A percentile compares a stretch with the other conserved stretches of the same genome.
Evolutionary conservation across 2,329 filamentous ascomycete genomes (phyloP).

Genomic region (Chalara sp.): DNA sequence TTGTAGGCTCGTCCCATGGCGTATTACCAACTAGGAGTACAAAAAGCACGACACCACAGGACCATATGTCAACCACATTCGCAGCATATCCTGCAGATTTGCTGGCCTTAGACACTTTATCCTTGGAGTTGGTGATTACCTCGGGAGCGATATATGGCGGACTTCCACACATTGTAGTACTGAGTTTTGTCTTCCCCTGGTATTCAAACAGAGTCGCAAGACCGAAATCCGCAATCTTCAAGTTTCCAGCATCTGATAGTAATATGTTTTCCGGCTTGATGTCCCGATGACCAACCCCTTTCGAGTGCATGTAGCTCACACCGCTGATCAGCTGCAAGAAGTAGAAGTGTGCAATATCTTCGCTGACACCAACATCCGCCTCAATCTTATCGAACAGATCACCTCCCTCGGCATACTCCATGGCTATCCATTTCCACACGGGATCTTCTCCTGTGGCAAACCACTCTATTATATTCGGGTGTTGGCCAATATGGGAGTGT

Average conservation of each 20-base stretch:
- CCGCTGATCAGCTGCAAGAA: constrained; percentile 88
- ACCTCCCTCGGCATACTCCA: constrained; percentile 93
- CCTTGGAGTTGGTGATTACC: constrained; percentile 53
- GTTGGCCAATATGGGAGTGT: constrained; percentile 80
- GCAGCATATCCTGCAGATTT: constrained; percentile 60
- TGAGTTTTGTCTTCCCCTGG: constrained; percentile 74
- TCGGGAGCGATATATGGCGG: constrained; percentile 97
- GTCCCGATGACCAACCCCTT: constrained; percentile 88
- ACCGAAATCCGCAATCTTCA: constrained; percentile 96
- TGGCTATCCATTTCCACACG: constrained; percentile 93
- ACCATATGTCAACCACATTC: constrained; percentile 90
- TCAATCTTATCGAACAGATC: constrained; percentile 99
- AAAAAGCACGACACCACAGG: constrained; percentile 95
- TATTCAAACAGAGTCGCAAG: constrained; percentile 91
- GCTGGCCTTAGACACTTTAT: constrained; percentile 38
- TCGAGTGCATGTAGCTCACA: constrained; percentile 91
- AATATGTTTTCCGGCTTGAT: constrained; percentile 95
- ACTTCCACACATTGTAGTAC: constrained; percentile 86
- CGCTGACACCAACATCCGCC: constrained; percentile 87
- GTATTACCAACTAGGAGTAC: constrained; percentile 94
- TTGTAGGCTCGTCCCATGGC: constrained; percentile 90
- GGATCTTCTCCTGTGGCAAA: constrained; percentile 80
- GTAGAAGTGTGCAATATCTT: constrained; percentile 94
- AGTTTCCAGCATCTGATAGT: constrained; percentile 71
- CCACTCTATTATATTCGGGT: constrained; percentile 91